Percentiles rank a stretch among this genome's conserved stretches.
phyloP scores from a whole-genome alignment of 495 filamentous ascomycete species.

The Penicillium psychrofluorescens region DNA sequence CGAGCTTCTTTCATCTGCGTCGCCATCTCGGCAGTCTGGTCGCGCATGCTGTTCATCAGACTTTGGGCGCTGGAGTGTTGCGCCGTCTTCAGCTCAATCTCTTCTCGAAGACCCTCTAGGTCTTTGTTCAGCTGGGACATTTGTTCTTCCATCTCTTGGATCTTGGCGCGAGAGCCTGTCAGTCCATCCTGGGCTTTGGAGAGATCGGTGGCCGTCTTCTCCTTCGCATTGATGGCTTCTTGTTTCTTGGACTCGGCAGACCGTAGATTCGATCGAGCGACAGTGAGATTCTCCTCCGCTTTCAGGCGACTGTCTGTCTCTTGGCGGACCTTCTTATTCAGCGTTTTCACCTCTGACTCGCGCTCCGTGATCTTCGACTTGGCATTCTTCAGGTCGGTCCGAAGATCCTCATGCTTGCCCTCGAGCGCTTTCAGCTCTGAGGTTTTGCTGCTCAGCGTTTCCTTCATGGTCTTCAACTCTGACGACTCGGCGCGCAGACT shows the following conservation, averaged over 20 bases:
- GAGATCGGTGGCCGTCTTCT: constrained; percentile 61
- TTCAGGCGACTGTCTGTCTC: constrained; percentile 64
- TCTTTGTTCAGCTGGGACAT: constrained; percentile 57
- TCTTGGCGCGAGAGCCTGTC: constrained; percentile 49
- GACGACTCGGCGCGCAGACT: constrained; percentile 67
- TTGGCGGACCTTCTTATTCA: constrained; percentile 68
- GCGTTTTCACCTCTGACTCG: constrained; percentile 65
- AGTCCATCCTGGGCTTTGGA: constrained; percentile 63
- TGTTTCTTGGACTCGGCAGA: constrained; percentile 70
- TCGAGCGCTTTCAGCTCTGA: constrained; percentile 68
- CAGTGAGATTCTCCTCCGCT: constrained; percentile 67
- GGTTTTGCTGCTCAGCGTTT: constrained; percentile 61
- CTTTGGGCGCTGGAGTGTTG: constrained; percentile 81
- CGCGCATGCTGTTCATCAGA: constrained; percentile 83
- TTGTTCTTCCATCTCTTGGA: constrained; percentile 68
- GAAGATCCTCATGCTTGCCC: constrained; percentile 70
- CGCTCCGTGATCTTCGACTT: constrained; percentile 63
- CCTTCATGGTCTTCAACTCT: constrained; percentile 61
- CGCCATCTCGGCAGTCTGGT: constrained; percentile 81
- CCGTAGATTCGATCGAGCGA: constrained; percentile 66
- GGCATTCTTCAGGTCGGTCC: constrained; percentile 59
- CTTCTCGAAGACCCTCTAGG: constrained; percentile 62
- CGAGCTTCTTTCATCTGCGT: constrained; percentile 89
- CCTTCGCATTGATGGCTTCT: constrained; percentile 62
- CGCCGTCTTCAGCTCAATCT: constrained; percentile 74